These are phyloP conservation scores for Colletotrichum godetiae DNA, from an alignment of 2,329 filamentous ascomycete species.

Conservation along the genomic window DNA sequence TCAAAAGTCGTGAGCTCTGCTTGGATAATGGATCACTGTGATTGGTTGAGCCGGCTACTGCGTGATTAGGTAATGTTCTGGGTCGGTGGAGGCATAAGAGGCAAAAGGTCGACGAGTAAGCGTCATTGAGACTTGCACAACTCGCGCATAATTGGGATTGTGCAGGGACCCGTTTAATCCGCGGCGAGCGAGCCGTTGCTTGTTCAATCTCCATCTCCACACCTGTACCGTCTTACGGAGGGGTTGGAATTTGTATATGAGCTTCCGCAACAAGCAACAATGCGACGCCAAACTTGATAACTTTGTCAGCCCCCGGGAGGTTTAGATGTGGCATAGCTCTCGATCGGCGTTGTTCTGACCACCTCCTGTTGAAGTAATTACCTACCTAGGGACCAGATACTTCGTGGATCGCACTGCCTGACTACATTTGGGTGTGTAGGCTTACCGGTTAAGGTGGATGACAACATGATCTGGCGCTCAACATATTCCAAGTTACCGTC, in stretches of 20 bases:
- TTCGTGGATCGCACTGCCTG: no score
- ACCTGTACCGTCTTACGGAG: no score
- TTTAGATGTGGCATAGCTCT: not conserved
- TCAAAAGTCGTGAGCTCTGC: constrained; percentile 39
- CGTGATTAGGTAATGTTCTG: not conserved
- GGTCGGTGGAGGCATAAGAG: constrained; percentile 32
- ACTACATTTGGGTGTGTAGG: no score
- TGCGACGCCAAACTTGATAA: not conserved
- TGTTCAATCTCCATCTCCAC: not conserved
- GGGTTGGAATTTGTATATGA: not conserved
- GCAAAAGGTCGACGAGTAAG: constrained; percentile 31
- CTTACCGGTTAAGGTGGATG: no score
- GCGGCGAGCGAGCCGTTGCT: not conserved
- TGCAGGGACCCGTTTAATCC: not conserved
- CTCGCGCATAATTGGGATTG: not conserved
- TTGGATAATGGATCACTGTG: constrained; percentile 35
- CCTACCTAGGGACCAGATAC: no score
- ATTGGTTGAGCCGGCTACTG: constrained; percentile 27
- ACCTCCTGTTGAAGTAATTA: not conserved
- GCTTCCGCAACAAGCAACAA: not conserved
- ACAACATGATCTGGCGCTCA: no score
- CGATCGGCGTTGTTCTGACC: not conserved
- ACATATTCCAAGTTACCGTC: no score
- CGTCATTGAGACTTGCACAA: constrained; percentile 24
- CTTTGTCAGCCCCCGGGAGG: no score